These are phyloP conservation scores for Pistacia atlantica DNA, from an alignment of 345 rosid genomes.

Conservation along the genomic window DNA sequence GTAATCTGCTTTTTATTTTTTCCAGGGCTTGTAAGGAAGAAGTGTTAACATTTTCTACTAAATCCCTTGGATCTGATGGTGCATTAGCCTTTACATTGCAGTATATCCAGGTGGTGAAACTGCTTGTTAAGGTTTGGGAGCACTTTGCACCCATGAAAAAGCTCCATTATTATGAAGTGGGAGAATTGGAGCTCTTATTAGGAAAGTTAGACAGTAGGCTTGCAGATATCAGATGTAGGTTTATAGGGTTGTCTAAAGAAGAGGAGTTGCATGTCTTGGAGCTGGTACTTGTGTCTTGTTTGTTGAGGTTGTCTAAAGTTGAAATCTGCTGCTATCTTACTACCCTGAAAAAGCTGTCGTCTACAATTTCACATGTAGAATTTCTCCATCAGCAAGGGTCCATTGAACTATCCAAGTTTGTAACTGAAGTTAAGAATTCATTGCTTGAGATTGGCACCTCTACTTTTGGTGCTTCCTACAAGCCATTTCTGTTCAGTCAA, in stretches of 20 bases:
- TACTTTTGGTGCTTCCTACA: conserved; percentile 13
- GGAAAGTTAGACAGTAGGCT: conserved; percentile 60
- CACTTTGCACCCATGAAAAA: conserved; percentile 36
- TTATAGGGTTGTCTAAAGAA: conserved; percentile 56
- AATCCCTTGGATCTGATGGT: conserved; percentile 46
- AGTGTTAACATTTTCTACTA: conserved; percentile 37
- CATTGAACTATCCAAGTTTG: conserved; percentile 52
- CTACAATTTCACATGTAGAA: conserved; percentile 47
- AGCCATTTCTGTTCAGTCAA: conserved; percentile 37
- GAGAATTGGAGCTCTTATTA: conserved; percentile 54
- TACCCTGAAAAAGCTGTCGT: conserved; percentile 49
- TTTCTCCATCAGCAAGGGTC: conserved; percentile 47
- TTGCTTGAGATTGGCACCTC: conserved; percentile 34
- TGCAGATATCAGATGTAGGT: conserved; percentile 62
- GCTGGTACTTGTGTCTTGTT: conserved; percentile 48
- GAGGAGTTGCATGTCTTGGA: conserved; percentile 62
- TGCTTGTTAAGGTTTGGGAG: conserved; percentile 53
- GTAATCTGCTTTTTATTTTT: neutral
- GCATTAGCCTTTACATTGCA: conserved; percentile 47
- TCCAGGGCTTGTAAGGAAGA: conserved; percentile 72
- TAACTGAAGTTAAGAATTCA: conserved; percentile 49
- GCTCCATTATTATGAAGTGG: conserved; percentile 25
- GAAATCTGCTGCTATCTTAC: conserved; percentile 44
- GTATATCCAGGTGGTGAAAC: conserved; percentile 51
- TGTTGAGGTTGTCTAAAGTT: conserved; percentile 52